phyloP scores from a whole-genome alignment of 1,284 basidiomycete species.

The Ceratobasidium sp. region DNA sequence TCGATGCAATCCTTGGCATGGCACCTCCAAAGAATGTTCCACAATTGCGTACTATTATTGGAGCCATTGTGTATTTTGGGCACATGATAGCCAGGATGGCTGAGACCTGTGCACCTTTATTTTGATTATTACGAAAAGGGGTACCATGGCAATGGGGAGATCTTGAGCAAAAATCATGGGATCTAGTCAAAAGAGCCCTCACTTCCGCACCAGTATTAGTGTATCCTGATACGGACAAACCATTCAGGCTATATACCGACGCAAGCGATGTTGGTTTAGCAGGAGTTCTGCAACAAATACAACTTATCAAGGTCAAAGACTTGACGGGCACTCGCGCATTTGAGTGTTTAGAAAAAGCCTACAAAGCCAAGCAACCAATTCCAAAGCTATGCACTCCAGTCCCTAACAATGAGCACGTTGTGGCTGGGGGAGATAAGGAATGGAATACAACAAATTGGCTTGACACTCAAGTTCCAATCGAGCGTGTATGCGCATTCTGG shows the following conservation, averaged over 20 bases:
- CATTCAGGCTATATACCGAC: conserved; percentile 53
- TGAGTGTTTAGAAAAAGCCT: too few relatives aligned
- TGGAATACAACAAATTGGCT: conserved; percentile 45
- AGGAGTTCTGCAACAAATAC: too few relatives aligned
- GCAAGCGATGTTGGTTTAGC: conserved; percentile 52
- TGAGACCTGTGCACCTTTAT: conserved; percentile 43
- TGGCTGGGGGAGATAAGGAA: conserved; percentile 33
- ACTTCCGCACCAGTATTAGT: conserved; percentile 44
- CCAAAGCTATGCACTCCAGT: conserved; percentile 45
- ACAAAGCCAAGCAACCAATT: conserved; percentile 41
- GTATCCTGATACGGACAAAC: conserved; percentile 48
- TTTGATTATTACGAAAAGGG: conserved; percentile 29
- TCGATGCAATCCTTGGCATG: too few relatives aligned
- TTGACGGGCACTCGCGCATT: too few relatives aligned
- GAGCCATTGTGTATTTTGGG: conserved; percentile 49
- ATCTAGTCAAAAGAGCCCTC: too few relatives aligned
- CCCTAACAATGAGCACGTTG: conserved; percentile 42
- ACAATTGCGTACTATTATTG: conserved; percentile 49
- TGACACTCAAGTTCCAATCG: conserved; percentile 47
- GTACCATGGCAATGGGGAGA: conserved; percentile 28
- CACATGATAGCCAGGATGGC: too few relatives aligned
- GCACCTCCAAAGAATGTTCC: conserved; percentile 48
- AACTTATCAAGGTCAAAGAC: too few relatives aligned
- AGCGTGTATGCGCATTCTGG: too few relatives aligned
- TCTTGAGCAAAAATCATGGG: conserved; percentile 4